Evolutionary conservation across 805 yeast genomes (phyloP).

Genomic region (Candida orba): DNA sequence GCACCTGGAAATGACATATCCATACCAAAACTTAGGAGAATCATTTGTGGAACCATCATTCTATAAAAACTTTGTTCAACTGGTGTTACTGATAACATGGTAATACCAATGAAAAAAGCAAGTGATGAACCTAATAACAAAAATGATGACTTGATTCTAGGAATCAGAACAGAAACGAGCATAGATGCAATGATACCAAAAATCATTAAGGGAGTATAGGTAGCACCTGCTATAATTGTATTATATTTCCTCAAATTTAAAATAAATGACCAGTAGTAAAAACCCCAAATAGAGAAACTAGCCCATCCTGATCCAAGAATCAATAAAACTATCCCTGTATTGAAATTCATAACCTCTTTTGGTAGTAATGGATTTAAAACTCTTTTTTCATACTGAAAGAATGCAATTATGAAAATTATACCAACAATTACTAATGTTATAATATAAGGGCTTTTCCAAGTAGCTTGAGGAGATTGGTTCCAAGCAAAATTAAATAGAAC

Average conservation of each 20-base stretch:
- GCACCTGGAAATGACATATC: constrained; percentile 75
- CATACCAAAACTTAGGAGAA: constrained; percentile 65
- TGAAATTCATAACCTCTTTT: constrained; percentile 34
- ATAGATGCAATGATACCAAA: constrained; percentile 52
- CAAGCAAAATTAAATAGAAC: constrained; percentile 60
- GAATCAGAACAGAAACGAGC: constrained; percentile 40
- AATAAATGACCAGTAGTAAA: constrained; percentile 47
- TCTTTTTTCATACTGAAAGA: constrained; percentile 43
- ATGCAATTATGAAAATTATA: constrained; percentile 32
- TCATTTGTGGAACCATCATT: constrained; percentile 46
- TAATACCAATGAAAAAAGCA: constrained; percentile 48
- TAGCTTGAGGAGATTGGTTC: constrained; percentile 70
- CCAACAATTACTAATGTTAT: constrained; percentile 51
- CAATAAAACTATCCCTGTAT: constrained; percentile 40
- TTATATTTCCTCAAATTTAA: constrained; percentile 42
- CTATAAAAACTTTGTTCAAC: constrained; percentile 53
- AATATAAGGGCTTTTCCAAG: constrained; percentile 58
- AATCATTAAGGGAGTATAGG: constrained; percentile 39
- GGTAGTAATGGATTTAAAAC: constrained; percentile 49
- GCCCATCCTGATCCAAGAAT: constrained; percentile 67
- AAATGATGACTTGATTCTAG: constrained; percentile 40
- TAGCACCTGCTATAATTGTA: constrained; percentile 39
- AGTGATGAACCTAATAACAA: constrained; percentile 43
- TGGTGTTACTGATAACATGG: constrained; percentile 50
- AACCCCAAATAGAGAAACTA: constrained; percentile 69